These are phyloP conservation scores for Sarocladium brachiariae DNA, from an alignment of 2,329 filamentous ascomycete species.

Conservation along the genomic window DNA sequence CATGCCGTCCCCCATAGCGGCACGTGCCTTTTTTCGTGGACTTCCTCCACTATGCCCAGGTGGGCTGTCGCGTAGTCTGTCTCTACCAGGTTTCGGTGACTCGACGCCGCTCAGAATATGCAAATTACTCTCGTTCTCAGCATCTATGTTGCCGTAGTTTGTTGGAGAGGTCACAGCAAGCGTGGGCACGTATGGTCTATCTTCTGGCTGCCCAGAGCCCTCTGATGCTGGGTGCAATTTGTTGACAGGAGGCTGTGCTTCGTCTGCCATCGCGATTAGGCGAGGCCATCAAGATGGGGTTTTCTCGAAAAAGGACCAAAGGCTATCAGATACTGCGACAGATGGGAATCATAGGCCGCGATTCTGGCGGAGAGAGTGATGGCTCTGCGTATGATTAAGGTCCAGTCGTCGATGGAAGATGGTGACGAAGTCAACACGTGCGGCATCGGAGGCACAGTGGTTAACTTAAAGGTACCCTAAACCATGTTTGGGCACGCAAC, in stretches of 20 bases:
- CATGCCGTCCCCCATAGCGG: not conserved
- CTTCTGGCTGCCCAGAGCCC: not conserved
- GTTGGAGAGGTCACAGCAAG: conserved; percentile 14
- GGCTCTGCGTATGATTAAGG: too few species aligned
- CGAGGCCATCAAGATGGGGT: not conserved
- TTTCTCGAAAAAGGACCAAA: too few species aligned
- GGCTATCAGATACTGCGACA: too few species aligned
- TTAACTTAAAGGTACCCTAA: conserved; percentile 2
- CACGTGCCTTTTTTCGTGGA: not conserved
- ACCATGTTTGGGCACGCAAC: conserved; percentile 5
- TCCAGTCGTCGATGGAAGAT: too few species aligned
- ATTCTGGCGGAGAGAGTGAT: too few species aligned
- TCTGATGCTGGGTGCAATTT: not conserved
- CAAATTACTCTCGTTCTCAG: conserved; percentile 29
- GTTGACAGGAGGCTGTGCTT: not conserved
- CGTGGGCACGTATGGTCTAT: conserved; percentile 13
- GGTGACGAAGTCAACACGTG: conserved; percentile 3
- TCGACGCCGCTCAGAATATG: conserved; percentile 22
- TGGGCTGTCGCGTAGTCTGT: not conserved
- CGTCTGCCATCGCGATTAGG: not conserved
- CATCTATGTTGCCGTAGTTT: conserved; percentile 28
- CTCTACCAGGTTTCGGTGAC: not conserved
- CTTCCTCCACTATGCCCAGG: not conserved
- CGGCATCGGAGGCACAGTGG: conserved; percentile 6
- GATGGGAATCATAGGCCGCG: too few species aligned